Conservation (phyloP, 2,329 filamentous ascomycete genomes). For the Penicillium capsulatum region DNA sequence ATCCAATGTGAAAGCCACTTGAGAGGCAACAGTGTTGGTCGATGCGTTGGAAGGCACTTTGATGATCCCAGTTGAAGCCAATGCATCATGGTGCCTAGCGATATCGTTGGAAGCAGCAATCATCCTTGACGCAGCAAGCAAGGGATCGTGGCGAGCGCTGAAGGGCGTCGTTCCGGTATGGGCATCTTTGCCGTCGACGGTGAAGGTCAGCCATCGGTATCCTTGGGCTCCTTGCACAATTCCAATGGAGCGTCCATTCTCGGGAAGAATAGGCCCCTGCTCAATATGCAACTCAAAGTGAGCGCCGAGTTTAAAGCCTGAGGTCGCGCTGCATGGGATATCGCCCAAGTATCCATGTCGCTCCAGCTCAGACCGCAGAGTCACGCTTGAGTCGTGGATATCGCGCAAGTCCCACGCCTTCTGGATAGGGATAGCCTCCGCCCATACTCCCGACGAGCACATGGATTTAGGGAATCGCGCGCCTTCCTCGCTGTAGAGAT, state of each 20-base stretch:
- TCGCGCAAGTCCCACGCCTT: constrained; percentile 56
- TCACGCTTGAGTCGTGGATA: constrained; percentile 53
- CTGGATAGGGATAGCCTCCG: constrained; percentile 57
- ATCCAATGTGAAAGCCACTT: constrained; percentile 62
- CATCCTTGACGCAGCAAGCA: constrained; percentile 61
- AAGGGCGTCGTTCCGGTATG: constrained; percentile 70
- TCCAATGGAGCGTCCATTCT: constrained; percentile 56
- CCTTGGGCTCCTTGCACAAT: constrained; percentile 65
- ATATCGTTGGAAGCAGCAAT: constrained; percentile 60
- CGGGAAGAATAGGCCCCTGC: constrained; percentile 68
- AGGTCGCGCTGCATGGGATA: constrained; percentile 42
- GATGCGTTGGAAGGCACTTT: constrained; percentile 56
- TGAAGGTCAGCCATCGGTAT: constrained; percentile 65
- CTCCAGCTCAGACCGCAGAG: constrained; percentile 60
- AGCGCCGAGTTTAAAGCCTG: constrained; percentile 59
- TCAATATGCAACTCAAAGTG: constrained; percentile 82
- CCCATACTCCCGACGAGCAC: constrained; percentile 71
- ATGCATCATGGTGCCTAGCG: constrained; percentile 53
- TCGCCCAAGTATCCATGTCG: constrained; percentile 64
- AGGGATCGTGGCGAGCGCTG: constrained; percentile 57
- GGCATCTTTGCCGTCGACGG: constrained; percentile 59
- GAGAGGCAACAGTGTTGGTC: constrained; percentile 64
- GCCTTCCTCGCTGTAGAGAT: constrained; percentile 61
- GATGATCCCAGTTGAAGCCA: constrained; percentile 64
- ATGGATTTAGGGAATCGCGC: constrained; percentile 71